A percentile compares a stretch with the other conserved stretches of the same genome.
Conservation (phyloP, 2,329 filamentous ascomycete species). For the Parastagonospora nodorum region DNA sequence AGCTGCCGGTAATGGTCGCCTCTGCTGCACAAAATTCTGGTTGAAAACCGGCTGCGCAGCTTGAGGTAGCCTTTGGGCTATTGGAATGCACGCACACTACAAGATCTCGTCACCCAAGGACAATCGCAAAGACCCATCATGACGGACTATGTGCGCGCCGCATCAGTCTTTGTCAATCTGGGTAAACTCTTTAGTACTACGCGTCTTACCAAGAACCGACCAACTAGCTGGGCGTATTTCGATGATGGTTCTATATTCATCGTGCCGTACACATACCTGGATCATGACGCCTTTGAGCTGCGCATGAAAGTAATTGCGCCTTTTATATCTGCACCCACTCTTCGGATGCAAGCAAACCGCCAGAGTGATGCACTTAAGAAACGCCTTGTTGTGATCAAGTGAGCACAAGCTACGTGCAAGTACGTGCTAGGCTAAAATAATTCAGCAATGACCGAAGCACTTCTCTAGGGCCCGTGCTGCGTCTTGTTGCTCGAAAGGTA, state of each 20-base stretch:
- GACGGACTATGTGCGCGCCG: conserved; percentile 9
- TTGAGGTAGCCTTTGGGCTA: background rate
- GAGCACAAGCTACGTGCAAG: conserved; percentile 1
- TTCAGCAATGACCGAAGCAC: no score
- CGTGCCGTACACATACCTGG: conserved; percentile 3
- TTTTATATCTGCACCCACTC: conserved; percentile 15
- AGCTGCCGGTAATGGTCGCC: conserved; percentile 3
- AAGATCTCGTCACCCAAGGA: background rate
- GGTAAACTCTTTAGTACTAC: conserved; percentile 14
- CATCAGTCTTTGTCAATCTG: conserved; percentile 16
- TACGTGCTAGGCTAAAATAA: no score
- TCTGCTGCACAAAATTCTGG: background rate
- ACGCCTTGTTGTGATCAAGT: conserved; percentile 19
- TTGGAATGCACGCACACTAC: background rate
- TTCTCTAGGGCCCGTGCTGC: background rate
- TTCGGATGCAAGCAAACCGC: conserved; percentile 8
- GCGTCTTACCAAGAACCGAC: background rate
- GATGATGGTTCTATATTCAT: conserved; percentile 30
- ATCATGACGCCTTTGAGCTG: conserved; percentile 19
- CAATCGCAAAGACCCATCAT: background rate
- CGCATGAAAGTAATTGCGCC: conserved; percentile 18
- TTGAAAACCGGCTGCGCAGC: background rate
- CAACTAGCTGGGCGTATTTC: conserved; percentile 24
- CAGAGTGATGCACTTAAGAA: conserved; percentile 1
- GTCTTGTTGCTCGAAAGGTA: conserved; percentile 16